Evolutionary conservation across 257 asterid species (phyloP), one percentile per base, ranked within the genome.

Genomic region (Salvia hispanica): DNA sequence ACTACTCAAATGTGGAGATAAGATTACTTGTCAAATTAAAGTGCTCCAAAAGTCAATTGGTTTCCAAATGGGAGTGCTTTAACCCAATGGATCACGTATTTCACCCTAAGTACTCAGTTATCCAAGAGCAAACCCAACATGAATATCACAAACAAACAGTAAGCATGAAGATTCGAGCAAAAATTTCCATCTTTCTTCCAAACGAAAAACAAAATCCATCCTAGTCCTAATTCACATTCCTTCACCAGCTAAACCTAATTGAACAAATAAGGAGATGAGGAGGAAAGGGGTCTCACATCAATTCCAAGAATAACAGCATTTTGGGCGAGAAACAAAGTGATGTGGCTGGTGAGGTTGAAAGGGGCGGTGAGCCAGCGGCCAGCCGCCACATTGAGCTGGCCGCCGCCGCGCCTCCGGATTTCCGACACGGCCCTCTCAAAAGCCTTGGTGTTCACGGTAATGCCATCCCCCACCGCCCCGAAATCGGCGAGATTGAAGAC

Each of bases 311-410:
- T 77, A 72, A 88, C 92, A 4, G 98, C 94, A 74, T 85, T 73
- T 75, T 80, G 80, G 18, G 93, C 84, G 13, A 91, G 86, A 69
- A 91, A 89, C 54, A 91, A 77, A 15, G 98, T 91, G 76, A 91
- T 83, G 67, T 85, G 87, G 62, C 96, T 91, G 7, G 98, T 91
- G 76, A 91, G 96, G 75, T 91, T 91, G 63, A 91, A 87, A 51
- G 98, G 98, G 72, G 92, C 96, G 59, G 96, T 91, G 3, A 91
- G 95, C 96, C 98, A 91, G 15, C 76, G 62, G 12, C 98, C 98
- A 5, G 86, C 76, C 58, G 69, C 78, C 37, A 91, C 95, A 65
- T 91, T 91, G 44, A 91, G 96, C 92, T 91, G 98, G 7, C 98
- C 98, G 0, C 96, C 96, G 54, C 98, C 98, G 4, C 77, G 83